Conservation (phyloP, 176 grass and related monocot species). For the Aegilops umbellulata region DNA sequence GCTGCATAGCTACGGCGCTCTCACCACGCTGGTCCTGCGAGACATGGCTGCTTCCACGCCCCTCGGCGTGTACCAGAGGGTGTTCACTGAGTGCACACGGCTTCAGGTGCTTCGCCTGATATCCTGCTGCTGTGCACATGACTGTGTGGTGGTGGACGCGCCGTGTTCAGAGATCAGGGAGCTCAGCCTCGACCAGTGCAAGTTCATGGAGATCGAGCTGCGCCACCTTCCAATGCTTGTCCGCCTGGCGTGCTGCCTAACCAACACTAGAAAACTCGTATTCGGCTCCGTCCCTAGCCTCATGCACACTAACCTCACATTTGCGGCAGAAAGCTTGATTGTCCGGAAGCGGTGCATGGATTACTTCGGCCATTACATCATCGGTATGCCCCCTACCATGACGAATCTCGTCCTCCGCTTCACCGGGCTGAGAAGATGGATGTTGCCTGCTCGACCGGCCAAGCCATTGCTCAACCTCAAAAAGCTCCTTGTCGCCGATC, state of each 20-base stretch:
- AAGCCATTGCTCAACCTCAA: background rate
- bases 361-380: background rate
- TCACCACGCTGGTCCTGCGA: background rate
- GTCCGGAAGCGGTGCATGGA: background rate
- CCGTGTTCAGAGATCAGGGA: background rate
- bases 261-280: background rate
- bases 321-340: background rate
- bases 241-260: slow-evolving; percentile 5
- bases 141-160: background rate
- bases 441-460: background rate
- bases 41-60: slow-evolving; percentile 11
- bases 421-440: background rate
- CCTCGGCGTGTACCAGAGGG: background rate
- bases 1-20: background rate
- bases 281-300: background rate
- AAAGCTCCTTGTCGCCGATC: background rate
- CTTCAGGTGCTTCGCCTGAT: slow-evolving; percentile 8
- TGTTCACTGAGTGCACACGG: background rate
- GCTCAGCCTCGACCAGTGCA: slow-evolving; percentile 23
- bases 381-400: background rate
- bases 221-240: background rate
- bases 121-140: background rate
- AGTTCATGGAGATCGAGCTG: background rate
- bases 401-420: background rate
- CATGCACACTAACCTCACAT: background rate